phyloP scores from a whole-genome alignment of 1,284 basidiomycete species.

The Cutaneotrichosporon sp. region DNA sequence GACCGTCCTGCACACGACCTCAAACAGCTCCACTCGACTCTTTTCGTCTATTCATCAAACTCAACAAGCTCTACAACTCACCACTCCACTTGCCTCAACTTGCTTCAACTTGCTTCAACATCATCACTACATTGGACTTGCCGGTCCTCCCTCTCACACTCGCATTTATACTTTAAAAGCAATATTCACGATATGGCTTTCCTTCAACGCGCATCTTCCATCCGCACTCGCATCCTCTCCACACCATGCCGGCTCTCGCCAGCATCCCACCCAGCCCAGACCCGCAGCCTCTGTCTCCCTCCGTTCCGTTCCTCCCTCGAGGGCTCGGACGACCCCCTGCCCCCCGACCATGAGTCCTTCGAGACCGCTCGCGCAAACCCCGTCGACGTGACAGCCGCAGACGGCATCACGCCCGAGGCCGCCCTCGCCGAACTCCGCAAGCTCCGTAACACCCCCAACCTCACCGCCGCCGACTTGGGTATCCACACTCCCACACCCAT shows the following conservation, averaged over 20 bases:
- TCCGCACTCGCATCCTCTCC: neutral
- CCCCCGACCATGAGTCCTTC: slow-evolving; percentile 8
- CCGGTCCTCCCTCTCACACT: too few relatives aligned
- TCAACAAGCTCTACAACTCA: neutral
- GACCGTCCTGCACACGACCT: too few relatives aligned
- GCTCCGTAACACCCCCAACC: neutral
- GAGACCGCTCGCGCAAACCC: slow-evolving; percentile 6
- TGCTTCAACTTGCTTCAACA: too few relatives aligned
- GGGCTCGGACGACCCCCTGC: neutral
- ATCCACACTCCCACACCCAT: slow-evolving; percentile 3
- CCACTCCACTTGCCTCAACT: neutral
- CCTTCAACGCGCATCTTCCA: neutral
- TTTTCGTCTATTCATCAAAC: too few relatives aligned
- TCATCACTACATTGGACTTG: too few relatives aligned
- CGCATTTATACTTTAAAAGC: too few relatives aligned
- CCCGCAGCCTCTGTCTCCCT: slow-evolving; percentile 3
- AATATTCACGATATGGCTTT: neutral
- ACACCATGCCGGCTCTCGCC: too few relatives aligned
- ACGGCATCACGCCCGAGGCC: slow-evolving; percentile 12
- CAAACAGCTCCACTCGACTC: too few relatives aligned
- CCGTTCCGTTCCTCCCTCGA: slow-evolving; percentile 7
- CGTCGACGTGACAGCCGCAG: neutral
- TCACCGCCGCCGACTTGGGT: neutral
- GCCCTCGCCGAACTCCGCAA: slow-evolving; percentile 8
- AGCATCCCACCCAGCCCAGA: too few relatives aligned